These are phyloP conservation scores for Ceratocystis huliohia DNA, from an alignment of 2,329 filamentous ascomycete genomes.

Conservation along the genomic window DNA sequence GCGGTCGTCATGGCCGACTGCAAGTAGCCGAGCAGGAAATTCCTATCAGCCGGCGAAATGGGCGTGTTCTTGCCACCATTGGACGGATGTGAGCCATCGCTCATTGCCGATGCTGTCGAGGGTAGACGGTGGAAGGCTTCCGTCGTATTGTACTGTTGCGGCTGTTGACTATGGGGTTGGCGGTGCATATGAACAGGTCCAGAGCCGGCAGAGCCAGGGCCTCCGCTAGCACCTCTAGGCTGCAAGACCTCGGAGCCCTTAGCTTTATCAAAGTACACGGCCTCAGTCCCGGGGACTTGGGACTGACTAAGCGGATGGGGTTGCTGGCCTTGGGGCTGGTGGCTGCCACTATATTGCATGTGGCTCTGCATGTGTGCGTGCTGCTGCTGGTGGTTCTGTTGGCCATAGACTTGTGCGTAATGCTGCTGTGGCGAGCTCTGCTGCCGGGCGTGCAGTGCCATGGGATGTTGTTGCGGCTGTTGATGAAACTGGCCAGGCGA, in stretches of 20 bases:
- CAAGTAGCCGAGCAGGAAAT: slow-evolving; percentile 64
- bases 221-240: neutral
- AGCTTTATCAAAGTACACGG: neutral
- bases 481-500: slow-evolving; percentile 8
- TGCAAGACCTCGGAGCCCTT: neutral
- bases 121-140: slow-evolving; percentile 29
- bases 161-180: neutral
- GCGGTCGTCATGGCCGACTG: slow-evolving; percentile 37
- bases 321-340: slow-evolving; percentile 14
- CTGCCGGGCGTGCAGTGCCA: neutral
- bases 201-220: neutral
- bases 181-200: neutral
- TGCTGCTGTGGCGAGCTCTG: slow-evolving; percentile 19
- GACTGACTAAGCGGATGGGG: slow-evolving; percentile 20
- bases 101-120: slow-evolving; percentile 34
- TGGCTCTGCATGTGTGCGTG: slow-evolving; percentile 1
- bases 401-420: slow-evolving; percentile 15
- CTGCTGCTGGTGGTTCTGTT: slow-evolving; percentile 8
- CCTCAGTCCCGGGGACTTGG: slow-evolving; percentile 12
- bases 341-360: slow-evolving; percentile 12
- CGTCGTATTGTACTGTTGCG: slow-evolving; percentile 1
- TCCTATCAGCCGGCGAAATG: slow-evolving; percentile 58
- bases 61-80: slow-evolving; percentile 35
- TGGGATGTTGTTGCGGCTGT: slow-evolving; percentile 8
- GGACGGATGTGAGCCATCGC: slow-evolving; percentile 29